Base-by-base conservation (phyloP, 2,329 filamentous ascomycete species). In the Phaeosphaeria sp. region DNA sequence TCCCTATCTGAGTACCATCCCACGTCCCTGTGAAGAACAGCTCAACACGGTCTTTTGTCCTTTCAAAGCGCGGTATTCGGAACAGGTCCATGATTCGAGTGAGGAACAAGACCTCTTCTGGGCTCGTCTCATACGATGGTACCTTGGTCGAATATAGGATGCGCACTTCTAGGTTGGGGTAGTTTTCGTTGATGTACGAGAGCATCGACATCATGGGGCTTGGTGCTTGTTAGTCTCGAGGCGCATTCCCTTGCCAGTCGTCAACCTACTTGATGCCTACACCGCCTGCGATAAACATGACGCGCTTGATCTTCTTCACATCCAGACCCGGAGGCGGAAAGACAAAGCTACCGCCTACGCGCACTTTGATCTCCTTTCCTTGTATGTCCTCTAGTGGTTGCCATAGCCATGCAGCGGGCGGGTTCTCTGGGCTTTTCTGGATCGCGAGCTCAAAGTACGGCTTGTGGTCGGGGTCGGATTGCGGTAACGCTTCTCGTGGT, bases 341-440 rank as follows among this genome's bases (percentile, higher is more conserved):
- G 3, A 89, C 84, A 69, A 97, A 97, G 65, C 87, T 89, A 0
- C 93, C 93, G 1, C 93, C 93, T 1, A 95, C 86, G 27, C 92
- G 85, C 27, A 96, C 87, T 1, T 78, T 78, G 15, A 96, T 77
- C 50, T 83, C 78, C 11, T 81, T 78, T 1, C 85, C 83, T 1
- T 90, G 62, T 50, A 95, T 87, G 11, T 85, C 77, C 1, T 79
- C 69, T 2, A 69, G 62, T 0, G 84, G 63, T 61, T 72, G 77
- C 90, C 90, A 96, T 5, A 96, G 83, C 88, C 90, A 96, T 50
- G 86, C 86, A 0, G 91, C 91, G 0, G 90, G 83, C 0, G 90
- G 89, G 66, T 93, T 96, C 1, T 80, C 78, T 0, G 88, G 86
- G 1, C 90, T 90, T 27, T 84, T 80, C 69, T 95, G 91, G 21